These are phyloP conservation scores for Truncatella angustata DNA, from an alignment of 2,329 filamentous ascomycete species.

Conservation along the genomic window DNA sequence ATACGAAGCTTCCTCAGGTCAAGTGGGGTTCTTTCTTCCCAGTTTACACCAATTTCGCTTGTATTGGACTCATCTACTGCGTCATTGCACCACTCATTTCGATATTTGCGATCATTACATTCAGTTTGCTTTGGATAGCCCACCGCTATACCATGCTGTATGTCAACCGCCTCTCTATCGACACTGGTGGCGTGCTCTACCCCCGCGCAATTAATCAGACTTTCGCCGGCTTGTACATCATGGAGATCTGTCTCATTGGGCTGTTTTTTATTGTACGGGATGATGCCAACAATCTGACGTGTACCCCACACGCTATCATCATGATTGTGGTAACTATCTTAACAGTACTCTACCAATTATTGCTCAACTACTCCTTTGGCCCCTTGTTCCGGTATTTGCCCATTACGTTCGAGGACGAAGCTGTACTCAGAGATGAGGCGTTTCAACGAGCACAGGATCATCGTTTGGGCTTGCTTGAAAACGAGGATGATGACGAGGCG, in stretches of 20 bases:
- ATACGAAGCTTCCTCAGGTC: constrained; percentile 74
- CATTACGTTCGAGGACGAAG: constrained; percentile 94
- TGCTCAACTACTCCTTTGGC: constrained; percentile 79
- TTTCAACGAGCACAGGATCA: constrained; percentile 77
- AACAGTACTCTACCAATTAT: constrained; percentile 74
- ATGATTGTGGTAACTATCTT: constrained; percentile 76
- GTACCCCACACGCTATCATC: constrained; percentile 73
- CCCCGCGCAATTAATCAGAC: constrained; percentile 92
- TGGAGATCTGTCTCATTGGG: constrained; percentile 87
- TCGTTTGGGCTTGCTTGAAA: constrained; percentile 60
- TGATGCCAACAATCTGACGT: constrained; percentile 50
- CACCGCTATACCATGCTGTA: constrained; percentile 98
- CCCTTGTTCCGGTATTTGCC: constrained; percentile 87
- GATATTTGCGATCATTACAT: constrained; percentile 90
- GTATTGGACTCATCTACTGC: constrained; percentile 85
- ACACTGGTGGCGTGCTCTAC: constrained; percentile 91
- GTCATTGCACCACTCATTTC: constrained; percentile 88
- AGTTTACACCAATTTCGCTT: constrained; percentile 94
- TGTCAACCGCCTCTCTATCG: constrained; percentile 82
- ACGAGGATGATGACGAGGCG: constrained; percentile 47
- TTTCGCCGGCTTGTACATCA: constrained; percentile 91
- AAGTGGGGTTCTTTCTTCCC: constrained; percentile 95
- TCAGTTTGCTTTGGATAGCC: constrained; percentile 86
- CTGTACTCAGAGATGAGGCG: constrained; percentile 83
- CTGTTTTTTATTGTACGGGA: constrained; percentile 79